phyloP scores from a whole-genome alignment of 2,329 filamentous ascomycete species.

The Simplicillium sp. region DNA sequence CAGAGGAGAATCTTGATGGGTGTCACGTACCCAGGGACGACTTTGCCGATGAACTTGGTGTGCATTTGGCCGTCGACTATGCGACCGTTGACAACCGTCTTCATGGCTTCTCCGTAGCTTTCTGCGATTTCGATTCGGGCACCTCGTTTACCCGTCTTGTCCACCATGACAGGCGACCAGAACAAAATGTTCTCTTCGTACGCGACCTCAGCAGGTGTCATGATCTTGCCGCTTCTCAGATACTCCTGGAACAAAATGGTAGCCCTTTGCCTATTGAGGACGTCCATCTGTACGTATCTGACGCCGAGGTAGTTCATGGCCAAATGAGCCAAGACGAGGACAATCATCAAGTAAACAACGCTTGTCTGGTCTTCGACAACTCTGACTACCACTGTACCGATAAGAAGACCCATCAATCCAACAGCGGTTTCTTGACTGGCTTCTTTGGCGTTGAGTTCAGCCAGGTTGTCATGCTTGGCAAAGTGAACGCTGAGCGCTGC shows the following conservation, averaged over 20 bases:
- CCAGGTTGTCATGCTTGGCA: slow-evolving; percentile 75
- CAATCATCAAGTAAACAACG: slow-evolving; percentile 65
- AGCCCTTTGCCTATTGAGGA: slow-evolving; percentile 77
- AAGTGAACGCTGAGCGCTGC: slow-evolving; percentile 89
- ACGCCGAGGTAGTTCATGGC: slow-evolving; percentile 83
- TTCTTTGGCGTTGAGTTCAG: slow-evolving; percentile 90
- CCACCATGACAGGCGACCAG: slow-evolving; percentile 22
- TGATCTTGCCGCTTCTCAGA: slow-evolving; percentile 36
- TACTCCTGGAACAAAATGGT: slow-evolving; percentile 63
- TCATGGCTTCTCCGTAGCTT: slow-evolving; percentile 28
- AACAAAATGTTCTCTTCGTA: slow-evolving; percentile 53
- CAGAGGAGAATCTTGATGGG: slow-evolving; percentile 26
- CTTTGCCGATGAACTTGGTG: slow-evolving; percentile 3
- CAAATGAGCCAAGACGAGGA: slow-evolving; percentile 68
- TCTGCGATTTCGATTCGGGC: slow-evolving; percentile 29
- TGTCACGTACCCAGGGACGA: slow-evolving; percentile 4
- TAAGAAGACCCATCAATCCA: slow-evolving; percentile 77
- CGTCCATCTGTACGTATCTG: slow-evolving; percentile 70
- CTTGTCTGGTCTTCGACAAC: slow-evolving; percentile 58
- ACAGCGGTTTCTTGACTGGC: slow-evolving; percentile 93
- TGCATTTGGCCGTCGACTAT: slow-evolving; percentile 6
- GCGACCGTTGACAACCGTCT: slow-evolving; percentile 2
- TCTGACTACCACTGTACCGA: slow-evolving; percentile 73
- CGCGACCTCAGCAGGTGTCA: slow-evolving; percentile 58
- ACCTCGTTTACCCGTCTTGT: slow-evolving; percentile 14